Percentiles rank a stretch among this genome's conserved stretches.
phyloP scores from a whole-genome alignment of 306 rosid species.

The Oemleria cerasiformis region DNA sequence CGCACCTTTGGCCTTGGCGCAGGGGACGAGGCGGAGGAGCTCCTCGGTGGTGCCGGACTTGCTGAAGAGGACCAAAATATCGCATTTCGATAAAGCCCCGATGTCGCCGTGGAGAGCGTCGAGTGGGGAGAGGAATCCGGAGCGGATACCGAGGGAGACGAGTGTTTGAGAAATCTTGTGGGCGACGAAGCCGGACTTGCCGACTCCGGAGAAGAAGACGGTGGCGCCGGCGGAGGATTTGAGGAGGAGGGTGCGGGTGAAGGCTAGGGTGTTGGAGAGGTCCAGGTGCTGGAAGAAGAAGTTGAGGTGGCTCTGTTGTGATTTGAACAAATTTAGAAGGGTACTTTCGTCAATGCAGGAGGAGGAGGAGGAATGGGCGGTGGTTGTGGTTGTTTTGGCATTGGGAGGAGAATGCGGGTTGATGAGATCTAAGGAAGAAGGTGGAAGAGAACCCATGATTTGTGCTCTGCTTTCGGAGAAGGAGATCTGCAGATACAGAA shows the following conservation, averaged over 20 bases:
- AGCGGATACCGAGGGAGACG: slow-evolving; percentile 81
- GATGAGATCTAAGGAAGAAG: slow-evolving; percentile 4
- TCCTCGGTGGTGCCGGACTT: slow-evolving; percentile 92
- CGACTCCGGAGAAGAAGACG: slow-evolving; percentile 88
- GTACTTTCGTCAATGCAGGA: slow-evolving; percentile 48
- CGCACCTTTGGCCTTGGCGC: slow-evolving; percentile 78
- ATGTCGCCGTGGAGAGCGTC: slow-evolving; percentile 99
- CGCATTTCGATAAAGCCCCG: slow-evolving; percentile 56
- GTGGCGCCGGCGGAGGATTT: slow-evolving; percentile 71
- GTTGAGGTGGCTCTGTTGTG: slow-evolving; percentile 90
- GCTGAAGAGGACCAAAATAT: slow-evolving; percentile 77
- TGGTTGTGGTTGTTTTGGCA: background rate
- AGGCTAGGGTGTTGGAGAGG: slow-evolving; percentile 76
- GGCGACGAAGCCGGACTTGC: slow-evolving; percentile 96
- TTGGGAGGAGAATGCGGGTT: background rate
- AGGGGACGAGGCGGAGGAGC: slow-evolving; percentile 83
- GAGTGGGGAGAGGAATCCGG: slow-evolving; percentile 78
- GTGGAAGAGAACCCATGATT: slow-evolving; percentile 50
- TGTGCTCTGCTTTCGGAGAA: background rate
- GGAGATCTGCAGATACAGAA: background rate
- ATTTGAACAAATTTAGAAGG: slow-evolving; percentile 66
- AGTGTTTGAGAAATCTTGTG: slow-evolving; percentile 94
- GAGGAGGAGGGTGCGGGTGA: slow-evolving; percentile 80
- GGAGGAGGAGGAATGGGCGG: slow-evolving; percentile 5
- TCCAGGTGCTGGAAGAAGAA: slow-evolving; percentile 83